Conservation (phyloP, 371 early-diverging fungal species). For the Rhizopus arrhizus region DNA sequence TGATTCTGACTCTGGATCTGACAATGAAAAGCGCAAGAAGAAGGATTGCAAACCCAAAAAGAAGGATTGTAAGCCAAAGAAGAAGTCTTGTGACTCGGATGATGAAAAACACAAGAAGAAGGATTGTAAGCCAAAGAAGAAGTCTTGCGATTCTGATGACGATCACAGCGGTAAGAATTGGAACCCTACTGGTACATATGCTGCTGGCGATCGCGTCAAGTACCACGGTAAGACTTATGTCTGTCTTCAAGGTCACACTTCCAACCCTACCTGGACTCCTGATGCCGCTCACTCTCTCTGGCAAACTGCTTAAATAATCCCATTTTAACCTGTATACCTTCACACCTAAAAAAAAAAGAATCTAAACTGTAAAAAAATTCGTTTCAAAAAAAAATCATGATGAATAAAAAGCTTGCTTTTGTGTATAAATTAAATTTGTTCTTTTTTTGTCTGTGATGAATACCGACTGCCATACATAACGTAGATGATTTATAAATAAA, state of each 20-base stretch:
- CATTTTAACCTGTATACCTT: neutral
- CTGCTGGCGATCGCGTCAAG: constrained; percentile 58
- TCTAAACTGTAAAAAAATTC: neutral
- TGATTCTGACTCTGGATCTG: neutral
- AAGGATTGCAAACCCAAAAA: neutral
- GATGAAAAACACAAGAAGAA: constrained; percentile 10
- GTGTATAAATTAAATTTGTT: no score
- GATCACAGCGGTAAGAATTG: constrained; percentile 39
- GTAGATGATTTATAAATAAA: no score
- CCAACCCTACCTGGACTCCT: constrained; percentile 63
- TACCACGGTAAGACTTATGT: constrained; percentile 55
- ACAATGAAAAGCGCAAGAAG: constrained; percentile 9
- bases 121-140: neutral
- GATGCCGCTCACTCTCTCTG: constrained; percentile 58
- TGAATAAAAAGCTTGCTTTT: no score
- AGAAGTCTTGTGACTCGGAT: constrained; percentile 6
- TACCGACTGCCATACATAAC: no score
- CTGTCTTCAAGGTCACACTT: constrained; percentile 58
- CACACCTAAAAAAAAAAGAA: neutral
- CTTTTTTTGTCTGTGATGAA: no score
- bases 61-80: constrained; percentile 2
- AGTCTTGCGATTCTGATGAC: constrained; percentile 5
- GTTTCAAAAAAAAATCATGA: neutral
- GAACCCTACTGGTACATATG: constrained; percentile 59
- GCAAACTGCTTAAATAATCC: constrained; percentile 45